A percentile compares a stretch with the other conserved stretches of the same genome.
Evolutionary conservation across 345 rosid genomes (phyloP).

Genomic region (Arabis hirsuta): DNA sequence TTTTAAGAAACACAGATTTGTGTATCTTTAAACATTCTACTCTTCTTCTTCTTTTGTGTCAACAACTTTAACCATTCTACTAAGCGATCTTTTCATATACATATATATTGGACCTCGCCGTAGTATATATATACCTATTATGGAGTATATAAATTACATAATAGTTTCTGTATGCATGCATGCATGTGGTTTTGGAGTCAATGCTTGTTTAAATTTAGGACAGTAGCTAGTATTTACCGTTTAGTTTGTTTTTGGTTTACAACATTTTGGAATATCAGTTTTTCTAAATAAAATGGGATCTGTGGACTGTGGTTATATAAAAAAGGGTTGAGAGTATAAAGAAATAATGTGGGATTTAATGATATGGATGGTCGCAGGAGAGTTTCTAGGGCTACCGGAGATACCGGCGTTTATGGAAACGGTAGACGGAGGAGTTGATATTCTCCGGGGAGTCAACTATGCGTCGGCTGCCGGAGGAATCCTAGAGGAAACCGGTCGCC

Average conservation of each 20-base stretch:
- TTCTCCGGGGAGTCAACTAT: constrained; percentile 68
- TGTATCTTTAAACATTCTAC: background rate
- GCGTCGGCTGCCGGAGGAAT: constrained; percentile 95
- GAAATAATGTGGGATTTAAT: background rate
- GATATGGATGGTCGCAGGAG: constrained; percentile 48
- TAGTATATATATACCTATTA: too few species aligned
- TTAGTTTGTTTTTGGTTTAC: background rate
- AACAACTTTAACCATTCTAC: too few species aligned
- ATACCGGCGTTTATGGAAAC: constrained; percentile 63
- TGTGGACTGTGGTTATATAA: too few species aligned
- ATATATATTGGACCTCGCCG: too few species aligned
- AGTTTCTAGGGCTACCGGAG: constrained; percentile 62
- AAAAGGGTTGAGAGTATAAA: background rate
- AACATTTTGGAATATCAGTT: background rate
- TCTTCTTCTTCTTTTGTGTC: too few species aligned
- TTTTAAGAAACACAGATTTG: background rate
- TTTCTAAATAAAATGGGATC: background rate
- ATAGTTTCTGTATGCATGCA: too few species aligned
- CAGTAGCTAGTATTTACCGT: background rate
- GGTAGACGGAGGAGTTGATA: constrained; percentile 42
- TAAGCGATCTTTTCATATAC: too few species aligned
- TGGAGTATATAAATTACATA: background rate
- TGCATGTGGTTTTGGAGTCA: constrained; percentile 10
- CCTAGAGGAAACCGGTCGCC: constrained; percentile 69
- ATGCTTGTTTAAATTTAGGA: background rate